phyloP scores from a whole-genome alignment of 805 yeast species.

The Candida namnaoensis region DNA sequence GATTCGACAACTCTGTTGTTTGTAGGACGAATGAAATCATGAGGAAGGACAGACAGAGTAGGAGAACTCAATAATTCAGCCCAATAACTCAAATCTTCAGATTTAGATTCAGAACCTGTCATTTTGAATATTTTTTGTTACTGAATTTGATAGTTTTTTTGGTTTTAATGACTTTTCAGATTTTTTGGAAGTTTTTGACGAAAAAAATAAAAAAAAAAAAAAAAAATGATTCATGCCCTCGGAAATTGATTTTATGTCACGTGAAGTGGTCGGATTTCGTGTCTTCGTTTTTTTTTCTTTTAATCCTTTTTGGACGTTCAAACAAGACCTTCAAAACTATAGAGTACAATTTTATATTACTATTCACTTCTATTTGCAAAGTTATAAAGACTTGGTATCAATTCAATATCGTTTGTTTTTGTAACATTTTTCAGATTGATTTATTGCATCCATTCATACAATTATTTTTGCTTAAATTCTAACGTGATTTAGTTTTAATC shows the following conservation, averaged over 20 bases:
- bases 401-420: not conserved
- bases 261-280: not conserved
- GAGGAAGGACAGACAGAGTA: constrained; percentile 81
- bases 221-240: not conserved
- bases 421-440: not conserved
- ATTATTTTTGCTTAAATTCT: too few species aligned
- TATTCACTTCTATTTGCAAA: too few species aligned
- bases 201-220: not conserved
- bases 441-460: too few species aligned
- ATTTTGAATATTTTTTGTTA: not conserved
- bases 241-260: not conserved
- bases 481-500: not conserved
- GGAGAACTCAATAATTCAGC: constrained; percentile 60
- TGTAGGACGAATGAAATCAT: constrained; percentile 75
- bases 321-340: too few species aligned
- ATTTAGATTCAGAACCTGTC: too few species aligned
- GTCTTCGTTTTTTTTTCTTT: not conserved
- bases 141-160: constrained; percentile 3
- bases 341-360: too few species aligned
- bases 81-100: constrained; percentile 43
- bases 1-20: constrained; percentile 64
- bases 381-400: too few species aligned
- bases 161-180: constrained; percentile 4
- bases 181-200: not conserved
- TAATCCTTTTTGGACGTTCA: not conserved